Evolutionary conservation across 129 eudicot genomes (phyloP).

Genomic region (Pseudognaphalium luteoalbum): DNA sequence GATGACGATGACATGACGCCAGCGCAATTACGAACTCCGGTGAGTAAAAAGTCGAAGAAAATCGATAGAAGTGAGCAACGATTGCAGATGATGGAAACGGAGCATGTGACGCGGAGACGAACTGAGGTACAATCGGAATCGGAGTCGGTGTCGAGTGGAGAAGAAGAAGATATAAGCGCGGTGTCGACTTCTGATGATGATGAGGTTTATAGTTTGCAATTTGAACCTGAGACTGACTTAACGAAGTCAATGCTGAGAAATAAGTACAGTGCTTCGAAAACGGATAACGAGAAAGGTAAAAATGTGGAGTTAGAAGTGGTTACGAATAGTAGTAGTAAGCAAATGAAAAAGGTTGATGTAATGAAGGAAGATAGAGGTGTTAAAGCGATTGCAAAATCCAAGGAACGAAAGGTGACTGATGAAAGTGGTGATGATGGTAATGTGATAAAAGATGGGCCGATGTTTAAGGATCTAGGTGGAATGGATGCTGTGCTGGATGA

Average conservation of each 20-base stretch:
- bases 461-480: slow-evolving; percentile 90
- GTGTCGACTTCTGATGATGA: slow-evolving; percentile 57
- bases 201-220: slow-evolving; percentile 52
- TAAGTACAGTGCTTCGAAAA: slow-evolving; percentile 37
- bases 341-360: slow-evolving; percentile 35
- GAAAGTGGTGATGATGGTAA: slow-evolving; percentile 13
- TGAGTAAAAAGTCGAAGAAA: slow-evolving; percentile 36
- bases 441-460: slow-evolving; percentile 43
- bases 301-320: slow-evolving; percentile 56
- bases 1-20: slow-evolving; percentile 21
- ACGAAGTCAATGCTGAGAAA: slow-evolving; percentile 62
- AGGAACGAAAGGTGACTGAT: slow-evolving; percentile 22
- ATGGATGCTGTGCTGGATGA: slow-evolving; percentile 69
- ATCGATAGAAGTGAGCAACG: slow-evolving; percentile 44
- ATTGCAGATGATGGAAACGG: slow-evolving; percentile 38
- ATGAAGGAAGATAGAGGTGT: slow-evolving; percentile 28
- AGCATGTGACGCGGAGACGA: slow-evolving; percentile 24
- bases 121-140: not conserved
- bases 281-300: slow-evolving; percentile 29
- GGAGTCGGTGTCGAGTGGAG: not conserved
- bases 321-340: slow-evolving; percentile 19
- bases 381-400: slow-evolving; percentile 10
- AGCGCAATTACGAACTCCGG: not conserved
- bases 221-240: slow-evolving; percentile 72
- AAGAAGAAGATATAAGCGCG: slow-evolving; percentile 22